phyloP scores from a whole-genome alignment of 2,329 filamentous ascomycete genomes.

The Fusarium sp. region DNA sequence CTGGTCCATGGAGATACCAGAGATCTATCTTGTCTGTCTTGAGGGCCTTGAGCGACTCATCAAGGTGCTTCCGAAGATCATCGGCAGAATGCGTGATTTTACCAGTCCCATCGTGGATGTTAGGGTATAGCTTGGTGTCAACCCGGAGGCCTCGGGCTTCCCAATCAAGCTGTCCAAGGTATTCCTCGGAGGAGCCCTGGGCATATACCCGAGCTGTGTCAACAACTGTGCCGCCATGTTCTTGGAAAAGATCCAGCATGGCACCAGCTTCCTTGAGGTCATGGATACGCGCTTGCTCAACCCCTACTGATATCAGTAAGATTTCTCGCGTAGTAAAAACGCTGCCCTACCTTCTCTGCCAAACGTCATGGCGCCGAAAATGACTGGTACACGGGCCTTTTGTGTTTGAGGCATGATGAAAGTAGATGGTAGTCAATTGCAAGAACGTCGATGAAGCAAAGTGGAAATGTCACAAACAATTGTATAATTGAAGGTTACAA shows the following conservation, averaged over 20 bases:
- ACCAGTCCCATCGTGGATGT: neutral
- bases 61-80: neutral
- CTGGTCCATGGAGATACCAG: constrained; percentile 60
- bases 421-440: neutral
- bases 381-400: neutral
- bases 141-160: neutral
- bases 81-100: neutral
- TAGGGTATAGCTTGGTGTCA: neutral
- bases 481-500: neutral
- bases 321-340: accelerated
- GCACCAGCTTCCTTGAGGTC: neutral
- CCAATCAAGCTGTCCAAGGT: neutral
- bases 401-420: neutral
- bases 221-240: neutral
- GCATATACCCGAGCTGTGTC: constrained; percentile 1
- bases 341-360: neutral
- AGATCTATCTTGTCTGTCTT: constrained; percentile 32
- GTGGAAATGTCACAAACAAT: neutral
- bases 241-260: neutral
- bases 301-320: neutral
- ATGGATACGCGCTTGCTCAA: constrained; percentile 1
- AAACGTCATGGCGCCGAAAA: constrained; percentile 6
- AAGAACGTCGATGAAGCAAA: neutral
- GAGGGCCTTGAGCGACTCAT: constrained; percentile 12
- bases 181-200: neutral